Percentiles rank a stretch among this genome's conserved stretches.
Evolutionary conservation across 23 red algal species (phyloP).

Genomic region (Cyanidiococcus yangmingshanensis): DNA sequence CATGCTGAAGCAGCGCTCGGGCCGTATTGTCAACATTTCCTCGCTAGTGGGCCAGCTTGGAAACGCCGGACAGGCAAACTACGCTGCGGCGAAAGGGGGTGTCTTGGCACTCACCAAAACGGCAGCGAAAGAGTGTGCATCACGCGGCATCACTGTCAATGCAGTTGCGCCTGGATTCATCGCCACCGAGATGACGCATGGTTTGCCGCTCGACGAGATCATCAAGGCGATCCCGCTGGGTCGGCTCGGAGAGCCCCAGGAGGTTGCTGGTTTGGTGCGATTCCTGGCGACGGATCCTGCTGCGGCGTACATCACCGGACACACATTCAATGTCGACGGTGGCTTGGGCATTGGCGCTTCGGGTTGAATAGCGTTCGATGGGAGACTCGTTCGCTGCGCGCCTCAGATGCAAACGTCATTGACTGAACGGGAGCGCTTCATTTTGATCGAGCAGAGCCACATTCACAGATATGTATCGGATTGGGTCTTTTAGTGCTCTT

Average conservation of each 20-base stretch:
- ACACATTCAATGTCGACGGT: slow-evolving; percentile 76
- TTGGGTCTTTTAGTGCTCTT: no score
- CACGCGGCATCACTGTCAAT: slow-evolving; percentile 77
- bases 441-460: no score
- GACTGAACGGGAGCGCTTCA: no score
- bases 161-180: slow-evolving; percentile 95
- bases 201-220: slow-evolving; percentile 56
- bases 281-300: slow-evolving; percentile 86
- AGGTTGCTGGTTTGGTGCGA: slow-evolving; percentile 79
- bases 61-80: slow-evolving; percentile 92
- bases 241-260: slow-evolving; percentile 64
- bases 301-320: slow-evolving; percentile 91
- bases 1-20: slow-evolving; percentile 90
- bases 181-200: slow-evolving; percentile 86
- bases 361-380: not conserved
- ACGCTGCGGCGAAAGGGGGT: slow-evolving; percentile 85
- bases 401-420: no score
- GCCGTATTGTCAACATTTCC: slow-evolving; percentile 92
- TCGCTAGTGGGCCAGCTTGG: slow-evolving; percentile 84
- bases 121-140: slow-evolving; percentile 73
- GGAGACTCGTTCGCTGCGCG: not conserved
- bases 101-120: slow-evolving; percentile 81
- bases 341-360: slow-evolving; percentile 83
- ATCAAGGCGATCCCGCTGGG: slow-evolving; percentile 68
- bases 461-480: no score